phyloP scores from a whole-genome alignment of 225 moss, liverwort and hornwort species.

The Climacium dendroides region DNA sequence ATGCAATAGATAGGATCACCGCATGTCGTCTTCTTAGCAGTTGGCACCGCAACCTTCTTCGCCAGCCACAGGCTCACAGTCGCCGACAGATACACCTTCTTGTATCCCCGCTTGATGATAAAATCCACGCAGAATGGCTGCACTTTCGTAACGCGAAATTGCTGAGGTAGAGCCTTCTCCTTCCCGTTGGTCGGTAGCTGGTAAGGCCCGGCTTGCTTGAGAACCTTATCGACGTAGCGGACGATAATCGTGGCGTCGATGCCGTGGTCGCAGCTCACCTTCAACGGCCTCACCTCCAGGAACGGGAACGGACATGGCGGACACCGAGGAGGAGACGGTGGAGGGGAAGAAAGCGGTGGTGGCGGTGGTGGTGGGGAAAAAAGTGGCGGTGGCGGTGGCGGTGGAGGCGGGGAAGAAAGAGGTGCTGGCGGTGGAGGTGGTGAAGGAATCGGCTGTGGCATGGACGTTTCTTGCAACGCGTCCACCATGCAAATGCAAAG shows the following conservation, averaged over 20 bases:
- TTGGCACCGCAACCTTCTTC: neutral
- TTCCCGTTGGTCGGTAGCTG: neutral
- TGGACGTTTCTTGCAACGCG: no score
- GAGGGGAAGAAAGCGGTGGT: neutral
- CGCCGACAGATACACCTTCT: neutral
- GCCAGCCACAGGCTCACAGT: neutral
- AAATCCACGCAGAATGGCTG: neutral
- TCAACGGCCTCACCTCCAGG: neutral
- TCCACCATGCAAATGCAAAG: no score
- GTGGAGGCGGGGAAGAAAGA: no score
- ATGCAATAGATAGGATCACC: neutral
- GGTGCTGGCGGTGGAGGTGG: no score
- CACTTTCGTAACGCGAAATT: neutral
- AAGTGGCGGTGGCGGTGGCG: no score
- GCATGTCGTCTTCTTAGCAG: neutral
- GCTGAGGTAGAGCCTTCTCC: neutral
- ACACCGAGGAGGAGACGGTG: neutral
- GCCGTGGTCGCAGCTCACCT: neutral
- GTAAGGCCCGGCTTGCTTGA: neutral
- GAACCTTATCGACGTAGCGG: neutral
- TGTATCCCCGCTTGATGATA: neutral
- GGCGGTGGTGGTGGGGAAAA: no score
- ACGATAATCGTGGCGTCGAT: neutral
- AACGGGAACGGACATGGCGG: neutral
- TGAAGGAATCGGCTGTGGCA: no score